Evolutionary conservation across 768 basidiomycete species (phyloP), one percentile per base, ranked within the genome.

Genomic region (Tricholoma hemisulphureum): DNA sequence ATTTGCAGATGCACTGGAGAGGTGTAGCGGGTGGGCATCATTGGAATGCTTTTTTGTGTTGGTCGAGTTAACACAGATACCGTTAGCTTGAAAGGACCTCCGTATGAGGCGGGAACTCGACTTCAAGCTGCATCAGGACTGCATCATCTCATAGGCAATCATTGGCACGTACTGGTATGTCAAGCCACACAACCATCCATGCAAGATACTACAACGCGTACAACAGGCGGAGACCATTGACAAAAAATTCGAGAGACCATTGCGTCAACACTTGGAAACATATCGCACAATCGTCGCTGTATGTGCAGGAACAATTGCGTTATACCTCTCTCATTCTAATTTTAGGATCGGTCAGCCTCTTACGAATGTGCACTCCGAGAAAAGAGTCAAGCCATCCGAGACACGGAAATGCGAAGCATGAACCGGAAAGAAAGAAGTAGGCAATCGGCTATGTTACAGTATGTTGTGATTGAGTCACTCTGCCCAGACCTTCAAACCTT

Each of bases 81-180:
- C 24, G 13, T 21, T 32, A 91, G 90, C 23, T 71, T 93, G 63
- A 92, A 91, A 64, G 89, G 91, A 5, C 88, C 89, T 20, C 79
- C 82, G 29, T 91, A 92, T 67, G 91, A 93, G 67, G 76, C 89
- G 23, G 89, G 90, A 10, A 88, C 89, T 21, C 81, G 91, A 58
- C 75, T 96, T 45, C 91, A 93, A 66, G 93, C 91, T 26, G 86
- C 91, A 24, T 87, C 90, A 18, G 95, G 95, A 4, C 75, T 98
- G 43, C 93, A 96, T 71, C 91, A 95, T 71, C 82, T 98, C 62
- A 87, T 96, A 63, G 87, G 89, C 51, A 96, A 95, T 69, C 92
- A 95, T 63, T 94, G 91, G 83, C 92, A 94, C 71, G 85, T 98
- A 57, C 76, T 98, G 69, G 93, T 93, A 60, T 59, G 86, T 79